phyloP scores from a whole-genome alignment of 805 yeast genomes.

The Candida boleticola region DNA sequence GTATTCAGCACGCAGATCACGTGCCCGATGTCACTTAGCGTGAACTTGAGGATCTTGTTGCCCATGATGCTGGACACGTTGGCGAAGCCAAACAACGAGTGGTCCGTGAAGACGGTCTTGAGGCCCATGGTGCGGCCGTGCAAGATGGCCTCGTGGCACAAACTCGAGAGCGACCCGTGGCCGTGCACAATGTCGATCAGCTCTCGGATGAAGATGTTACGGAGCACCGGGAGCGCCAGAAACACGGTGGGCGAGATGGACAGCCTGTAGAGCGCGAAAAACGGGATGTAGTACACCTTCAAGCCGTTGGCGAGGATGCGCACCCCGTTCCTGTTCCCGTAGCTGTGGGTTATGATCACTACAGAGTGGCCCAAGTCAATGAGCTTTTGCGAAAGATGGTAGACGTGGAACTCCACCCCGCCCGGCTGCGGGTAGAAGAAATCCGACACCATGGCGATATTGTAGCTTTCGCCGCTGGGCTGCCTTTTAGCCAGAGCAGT shows the following conservation, averaged over 20 bases:
- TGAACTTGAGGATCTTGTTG: slow-evolving; percentile 80
- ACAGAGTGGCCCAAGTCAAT: slow-evolving; percentile 83
- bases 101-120: slow-evolving; percentile 91
- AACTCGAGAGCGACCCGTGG: slow-evolving; percentile 83
- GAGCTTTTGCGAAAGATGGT: slow-evolving; percentile 82
- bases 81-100: slow-evolving; percentile 91
- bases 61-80: slow-evolving; percentile 81
- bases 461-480: no score
- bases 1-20: slow-evolving; percentile 97
- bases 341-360: slow-evolving; percentile 83
- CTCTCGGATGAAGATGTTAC: slow-evolving; percentile 86
- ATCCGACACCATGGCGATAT: slow-evolving; percentile 80
- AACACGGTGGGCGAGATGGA: slow-evolving; percentile 88
- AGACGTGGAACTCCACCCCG: slow-evolving; percentile 94
- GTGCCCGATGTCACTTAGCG: slow-evolving; percentile 83
- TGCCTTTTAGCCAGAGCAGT: no score
- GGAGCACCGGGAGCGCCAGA: slow-evolving; percentile 76
- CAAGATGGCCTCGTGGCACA: slow-evolving; percentile 88
- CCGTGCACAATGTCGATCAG: slow-evolving; percentile 88
- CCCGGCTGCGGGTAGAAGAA: slow-evolving; percentile 99
- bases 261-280: slow-evolving; percentile 74
- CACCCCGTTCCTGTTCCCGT: slow-evolving; percentile 78
- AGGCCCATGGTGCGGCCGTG: slow-evolving; percentile 93
- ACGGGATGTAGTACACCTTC: slow-evolving; percentile 89
- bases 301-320: slow-evolving; percentile 84